Base-by-base conservation (phyloP, 495 filamentous ascomycete species). In the Mycothermus thermophilus region DNA sequence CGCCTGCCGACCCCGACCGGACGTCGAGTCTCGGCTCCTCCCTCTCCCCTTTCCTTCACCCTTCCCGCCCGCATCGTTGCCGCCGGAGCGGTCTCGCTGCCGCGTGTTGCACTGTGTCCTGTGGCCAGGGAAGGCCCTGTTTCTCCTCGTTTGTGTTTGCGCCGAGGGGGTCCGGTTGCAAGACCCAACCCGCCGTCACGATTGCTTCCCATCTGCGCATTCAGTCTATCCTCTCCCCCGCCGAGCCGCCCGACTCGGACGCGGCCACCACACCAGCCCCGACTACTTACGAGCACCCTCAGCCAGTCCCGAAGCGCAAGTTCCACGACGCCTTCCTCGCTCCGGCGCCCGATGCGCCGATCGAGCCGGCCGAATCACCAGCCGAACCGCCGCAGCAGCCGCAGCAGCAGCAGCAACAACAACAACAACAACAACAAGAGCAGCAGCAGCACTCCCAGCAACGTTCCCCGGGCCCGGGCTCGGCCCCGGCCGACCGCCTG, bases 181-280 rank as follows among this genome's bases (percentile, higher is more conserved):
- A 43, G 46, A 51, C 52, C 62, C 62, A 48, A 60, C 32, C 47
- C 46, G 33, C 52, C 62, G 59, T 48, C 62, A 66, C 59, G 44
- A 66, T 66, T 59, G 59, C 60, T 37, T 60, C 59, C 41, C 60
- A 60, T 52, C 49, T 66, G 29, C 57, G 62, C 44, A 66, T 66
- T 40, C 56, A 64, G 46, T 62, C 60, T 37, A 66, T 66, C 51
- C 49, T 66, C 47, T 64, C 62, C 38, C 59, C 60, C 37, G 44
- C 60, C 38, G 56, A 62, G 47, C 60, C 52, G 37, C 50, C 52
- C 35, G 59, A 57, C 35, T 32, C 49, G 40, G 55, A 60, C 51
- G 57, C 58, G 35, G 44, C 42, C 32, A 37, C 51, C 23, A n/a
- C n/a, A n/a, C 51, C 48, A 37, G 43, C 39, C 35, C 35, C 50